phyloP scores from a whole-genome alignment of 2,329 filamentous ascomycete genomes.

The Ophiostoma sp. region DNA sequence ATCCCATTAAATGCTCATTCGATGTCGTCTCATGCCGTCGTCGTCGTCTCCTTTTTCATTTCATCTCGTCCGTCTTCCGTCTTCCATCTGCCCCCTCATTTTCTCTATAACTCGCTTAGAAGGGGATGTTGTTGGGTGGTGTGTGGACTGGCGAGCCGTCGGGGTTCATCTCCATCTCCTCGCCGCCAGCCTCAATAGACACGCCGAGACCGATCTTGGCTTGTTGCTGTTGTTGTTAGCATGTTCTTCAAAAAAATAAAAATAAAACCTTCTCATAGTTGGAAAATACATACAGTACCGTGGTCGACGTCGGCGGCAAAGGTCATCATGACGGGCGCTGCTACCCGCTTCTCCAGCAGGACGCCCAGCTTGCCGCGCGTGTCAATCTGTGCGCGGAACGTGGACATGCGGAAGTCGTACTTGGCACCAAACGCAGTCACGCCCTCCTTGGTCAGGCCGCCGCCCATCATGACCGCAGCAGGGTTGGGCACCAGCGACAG shows the following conservation, averaged over 20 bases:
- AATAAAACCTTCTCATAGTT: too few relatives aligned
- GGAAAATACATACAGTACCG: constrained; percentile 53
- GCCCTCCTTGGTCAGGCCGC: constrained; percentile 76
- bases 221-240: constrained; percentile 62
- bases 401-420: constrained; percentile 95
- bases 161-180: constrained; percentile 83
- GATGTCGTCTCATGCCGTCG: neutral
- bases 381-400: constrained; percentile 93
- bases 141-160: constrained; percentile 53
- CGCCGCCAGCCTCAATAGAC: constrained; percentile 78
- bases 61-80: neutral
- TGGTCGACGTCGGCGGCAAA: constrained; percentile 97
- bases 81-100: too few relatives aligned
- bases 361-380: constrained; percentile 90
- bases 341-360: constrained; percentile 91
- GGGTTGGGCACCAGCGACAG: constrained; percentile 65
- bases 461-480: constrained; percentile 62
- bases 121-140: constrained; percentile 55
- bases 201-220: constrained; percentile 93
- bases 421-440: constrained; percentile 89
- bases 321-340: constrained; percentile 84
- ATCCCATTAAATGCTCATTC: constrained; percentile 1
- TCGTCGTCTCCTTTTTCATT: neutral
- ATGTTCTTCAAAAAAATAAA: neutral
- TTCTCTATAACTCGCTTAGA: constrained; percentile 42